Evolutionary conservation across 2,329 filamentous ascomycete genomes (phyloP).

Genomic region (Neonectria faginata): DNA sequence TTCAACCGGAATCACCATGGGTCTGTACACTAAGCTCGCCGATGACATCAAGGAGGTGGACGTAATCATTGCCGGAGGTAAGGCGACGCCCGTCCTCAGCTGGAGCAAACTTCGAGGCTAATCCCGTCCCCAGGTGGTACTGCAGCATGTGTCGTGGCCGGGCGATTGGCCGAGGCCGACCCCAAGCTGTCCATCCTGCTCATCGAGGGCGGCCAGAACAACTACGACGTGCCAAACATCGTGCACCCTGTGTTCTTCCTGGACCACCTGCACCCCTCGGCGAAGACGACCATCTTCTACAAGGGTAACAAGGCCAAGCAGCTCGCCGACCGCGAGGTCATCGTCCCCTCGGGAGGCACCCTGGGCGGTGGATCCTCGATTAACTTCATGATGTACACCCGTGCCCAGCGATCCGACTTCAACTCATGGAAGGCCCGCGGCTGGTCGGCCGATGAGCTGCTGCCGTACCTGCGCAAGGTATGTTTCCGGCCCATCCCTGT

Average conservation of each 20-base stretch:
- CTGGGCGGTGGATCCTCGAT: constrained; percentile 50
- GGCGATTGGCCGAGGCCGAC: constrained; percentile 46
- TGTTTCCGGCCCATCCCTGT: rapidly evolving
- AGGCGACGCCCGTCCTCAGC: not conserved
- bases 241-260: constrained; percentile 46
- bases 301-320: constrained; percentile 41
- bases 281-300: constrained; percentile 44
- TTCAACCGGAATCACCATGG: constrained; percentile 5
- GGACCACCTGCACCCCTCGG: constrained; percentile 38
- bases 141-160: constrained; percentile 48
- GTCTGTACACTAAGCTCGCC: constrained; percentile 16
- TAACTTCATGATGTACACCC: constrained; percentile 51
- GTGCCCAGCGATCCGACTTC: constrained; percentile 49
- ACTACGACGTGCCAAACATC: constrained; percentile 44
- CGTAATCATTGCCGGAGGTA: constrained; percentile 40
- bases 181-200: constrained; percentile 47
- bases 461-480: constrained; percentile 50
- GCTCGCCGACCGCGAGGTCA: constrained; percentile 40
- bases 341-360: constrained; percentile 45
- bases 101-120: not conserved
- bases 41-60: constrained; percentile 33
- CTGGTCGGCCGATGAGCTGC: constrained; percentile 49
- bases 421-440: constrained; percentile 51
- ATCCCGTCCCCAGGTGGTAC: constrained; percentile 45
- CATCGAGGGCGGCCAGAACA: constrained; percentile 48